Percentiles rank a stretch among this genome's conserved stretches.
These are phyloP conservation scores for Alternaria sp. DNA, from an alignment of 2,329 filamentous ascomycete species.

Conservation along the genomic window DNA sequence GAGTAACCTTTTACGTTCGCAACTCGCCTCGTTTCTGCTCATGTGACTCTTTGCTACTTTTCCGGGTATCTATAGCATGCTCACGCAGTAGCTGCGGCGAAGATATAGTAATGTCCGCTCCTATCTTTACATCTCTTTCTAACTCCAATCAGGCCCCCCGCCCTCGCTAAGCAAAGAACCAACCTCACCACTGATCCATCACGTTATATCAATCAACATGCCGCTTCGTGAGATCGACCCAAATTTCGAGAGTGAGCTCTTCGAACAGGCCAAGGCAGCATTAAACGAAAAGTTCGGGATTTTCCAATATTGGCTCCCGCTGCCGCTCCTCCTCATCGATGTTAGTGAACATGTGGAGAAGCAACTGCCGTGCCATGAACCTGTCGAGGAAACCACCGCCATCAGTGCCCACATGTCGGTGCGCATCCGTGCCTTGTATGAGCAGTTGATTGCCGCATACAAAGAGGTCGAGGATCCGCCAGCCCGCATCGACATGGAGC, in stretches of 20 bases:
- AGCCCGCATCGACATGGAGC: conserved; percentile 12
- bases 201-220: conserved; percentile 17
- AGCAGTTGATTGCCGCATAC: conserved; percentile 15
- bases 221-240: conserved; percentile 19
- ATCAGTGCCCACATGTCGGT: conserved; percentile 15
- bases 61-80: background rate
- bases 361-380: conserved; percentile 17
- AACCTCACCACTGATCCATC: background rate
- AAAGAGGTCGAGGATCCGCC: conserved; percentile 11
- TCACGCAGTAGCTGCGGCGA: background rate
- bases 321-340: conserved; percentile 21
- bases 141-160: no score
- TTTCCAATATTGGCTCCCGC: conserved; percentile 18
- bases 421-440: conserved; percentile 22
- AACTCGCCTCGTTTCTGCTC: background rate
- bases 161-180: background rate
- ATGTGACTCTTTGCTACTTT: background rate
- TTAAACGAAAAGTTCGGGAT: conserved; percentile 16
- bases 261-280: conserved; percentile 20
- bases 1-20: background rate
- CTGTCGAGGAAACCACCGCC: conserved; percentile 19
- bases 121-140: no score
- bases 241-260: conserved; percentile 19
- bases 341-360: conserved; percentile 5
- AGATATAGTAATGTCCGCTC: background rate